A percentile compares a stretch with the other conserved stretches of the same genome.
phyloP scores from a whole-genome alignment of 192 early-diverging fungal species.

The Obelidium mucronatum region DNA sequence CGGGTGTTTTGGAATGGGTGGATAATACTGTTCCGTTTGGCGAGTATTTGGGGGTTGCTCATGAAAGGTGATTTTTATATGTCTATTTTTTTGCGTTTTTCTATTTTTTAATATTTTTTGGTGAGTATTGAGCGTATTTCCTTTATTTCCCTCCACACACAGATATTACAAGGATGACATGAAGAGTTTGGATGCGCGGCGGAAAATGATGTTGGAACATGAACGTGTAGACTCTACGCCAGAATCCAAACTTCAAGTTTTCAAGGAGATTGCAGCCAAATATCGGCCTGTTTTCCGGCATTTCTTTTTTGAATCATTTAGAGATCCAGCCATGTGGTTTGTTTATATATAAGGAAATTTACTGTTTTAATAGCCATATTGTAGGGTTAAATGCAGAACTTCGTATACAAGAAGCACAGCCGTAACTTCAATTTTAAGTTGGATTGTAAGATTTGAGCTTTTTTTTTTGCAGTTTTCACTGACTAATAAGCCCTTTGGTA shows the following conservation, averaged over 20 bases:
- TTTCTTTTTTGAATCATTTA: constrained; percentile 83
- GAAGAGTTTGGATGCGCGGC: constrained; percentile 45
- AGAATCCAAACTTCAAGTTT: constrained; percentile 65
- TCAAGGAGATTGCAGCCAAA: constrained; percentile 52
- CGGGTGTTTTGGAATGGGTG: constrained; percentile 67
- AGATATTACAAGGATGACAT: constrained; percentile 54
- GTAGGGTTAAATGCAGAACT: constrained; percentile 69
- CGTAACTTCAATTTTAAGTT: constrained; percentile 85
- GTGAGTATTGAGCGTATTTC: too few species aligned
- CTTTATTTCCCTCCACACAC: too few species aligned
- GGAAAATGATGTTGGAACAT: constrained; percentile 50
- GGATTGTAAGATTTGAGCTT: constrained; percentile 63
- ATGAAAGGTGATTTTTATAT: constrained; percentile 40
- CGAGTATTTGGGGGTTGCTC: constrained; percentile 47
- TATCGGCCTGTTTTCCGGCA: constrained; percentile 70
- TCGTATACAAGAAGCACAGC: constrained; percentile 84
- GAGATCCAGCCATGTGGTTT: constrained; percentile 73
- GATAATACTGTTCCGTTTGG: constrained; percentile 58
- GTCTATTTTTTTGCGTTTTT: constrained; percentile 8
- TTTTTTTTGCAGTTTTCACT: not conserved
- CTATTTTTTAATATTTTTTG: constrained; percentile 15
- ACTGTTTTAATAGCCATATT: not conserved
- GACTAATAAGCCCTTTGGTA: not conserved
- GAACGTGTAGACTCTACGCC: constrained; percentile 45
- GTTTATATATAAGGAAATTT: not conserved